Evolutionary conservation across 1,284 basidiomycete species (phyloP), one percentile per base, ranked within the genome.

Genomic region (Puccinia hordei): DNA sequence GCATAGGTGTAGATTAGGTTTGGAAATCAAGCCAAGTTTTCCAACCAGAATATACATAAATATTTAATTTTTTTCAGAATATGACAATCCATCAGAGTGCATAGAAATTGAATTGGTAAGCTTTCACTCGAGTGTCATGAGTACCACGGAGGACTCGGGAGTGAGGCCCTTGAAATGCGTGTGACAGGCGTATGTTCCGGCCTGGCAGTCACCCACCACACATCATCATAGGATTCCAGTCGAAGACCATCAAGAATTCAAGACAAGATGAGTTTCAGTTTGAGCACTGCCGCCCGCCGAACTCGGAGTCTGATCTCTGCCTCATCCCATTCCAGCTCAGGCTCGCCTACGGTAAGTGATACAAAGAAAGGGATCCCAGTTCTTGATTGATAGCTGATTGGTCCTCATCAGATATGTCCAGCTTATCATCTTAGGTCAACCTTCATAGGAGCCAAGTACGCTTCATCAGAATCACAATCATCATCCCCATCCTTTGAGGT

Each of bases 381-480:
- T 13, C 6, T 24, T 63, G 5, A 35, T 35, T 35, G 61, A 41
- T 63, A 6, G 19, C 53, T 55, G 22, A 55, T 22, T 55, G 17
- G 46, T 15, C 8, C 49, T 51, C 49, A 17, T 4, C 49, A 57
- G 55, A 59, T 59, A 30, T 59, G 9, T 33, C 12, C 27, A 30
- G 13, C 57, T 59, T 33, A 24, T 57, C 57, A 59, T 59, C 57
- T 5, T 33, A 59, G 57, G 27, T 59, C 57, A 59, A 17, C 27
- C n/a, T 10, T 59, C 6, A 17, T 59, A 2, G 27, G 30, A 15
- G 71, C 71, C 17, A 55, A 41, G 10, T 59, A 57, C 19, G 71
- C 71, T 30, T 35, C 55, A 38, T 53, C 68, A 33, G 68, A 35
- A 12, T 44, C 65, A 22, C 41, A 68, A 53, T 30, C 68, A 49